phyloP scores from a whole-genome alignment of 148 eudicot genomes.

The Heliamphora exappendiculata region DNA sequence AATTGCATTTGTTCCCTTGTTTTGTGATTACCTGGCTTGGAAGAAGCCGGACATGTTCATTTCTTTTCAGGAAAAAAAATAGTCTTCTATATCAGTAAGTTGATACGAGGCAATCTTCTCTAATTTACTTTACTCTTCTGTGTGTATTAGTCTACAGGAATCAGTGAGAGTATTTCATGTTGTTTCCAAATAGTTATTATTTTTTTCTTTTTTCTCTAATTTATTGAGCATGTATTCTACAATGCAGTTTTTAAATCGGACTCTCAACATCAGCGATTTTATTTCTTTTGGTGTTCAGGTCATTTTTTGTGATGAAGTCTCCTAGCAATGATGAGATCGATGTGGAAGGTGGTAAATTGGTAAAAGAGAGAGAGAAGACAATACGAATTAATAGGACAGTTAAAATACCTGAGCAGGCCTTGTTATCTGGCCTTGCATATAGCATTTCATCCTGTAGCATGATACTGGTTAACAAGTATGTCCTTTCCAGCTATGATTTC shows the following conservation, averaged over 20 bases:
- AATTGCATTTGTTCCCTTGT: background rate
- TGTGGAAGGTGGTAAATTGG: slow-evolving; percentile 64
- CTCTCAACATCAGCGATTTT: background rate
- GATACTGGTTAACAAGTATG: slow-evolving; percentile 90
- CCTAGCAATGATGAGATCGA: slow-evolving; percentile 45
- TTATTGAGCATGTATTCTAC: background rate
- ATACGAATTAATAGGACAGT: slow-evolving; percentile 40
- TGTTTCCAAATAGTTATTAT: background rate
- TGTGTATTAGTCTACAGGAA: background rate
- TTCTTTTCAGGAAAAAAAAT: background rate
- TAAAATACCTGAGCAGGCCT: slow-evolving; percentile 58
- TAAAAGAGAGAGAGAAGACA: slow-evolving; percentile 48
- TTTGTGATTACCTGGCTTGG: background rate
- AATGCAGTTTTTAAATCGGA: background rate
- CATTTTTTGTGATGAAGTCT: slow-evolving; percentile 36
- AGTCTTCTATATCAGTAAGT: background rate
- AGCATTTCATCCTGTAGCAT: slow-evolving; percentile 95
- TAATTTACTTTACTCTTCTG: background rate
- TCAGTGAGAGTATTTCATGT: background rate
- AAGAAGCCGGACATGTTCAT: background rate
- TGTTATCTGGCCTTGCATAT: slow-evolving; percentile 84
- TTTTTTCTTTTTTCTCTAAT: background rate
- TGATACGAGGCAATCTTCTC: background rate
- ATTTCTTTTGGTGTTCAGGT: slow-evolving; percentile 25
- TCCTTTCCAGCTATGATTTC: slow-evolving; percentile 90